Evolutionary conservation across 2,329 filamentous ascomycete genomes (phyloP), one percentile per base, ranked within the genome.

Genomic region (Talaromyces sp.): DNA sequence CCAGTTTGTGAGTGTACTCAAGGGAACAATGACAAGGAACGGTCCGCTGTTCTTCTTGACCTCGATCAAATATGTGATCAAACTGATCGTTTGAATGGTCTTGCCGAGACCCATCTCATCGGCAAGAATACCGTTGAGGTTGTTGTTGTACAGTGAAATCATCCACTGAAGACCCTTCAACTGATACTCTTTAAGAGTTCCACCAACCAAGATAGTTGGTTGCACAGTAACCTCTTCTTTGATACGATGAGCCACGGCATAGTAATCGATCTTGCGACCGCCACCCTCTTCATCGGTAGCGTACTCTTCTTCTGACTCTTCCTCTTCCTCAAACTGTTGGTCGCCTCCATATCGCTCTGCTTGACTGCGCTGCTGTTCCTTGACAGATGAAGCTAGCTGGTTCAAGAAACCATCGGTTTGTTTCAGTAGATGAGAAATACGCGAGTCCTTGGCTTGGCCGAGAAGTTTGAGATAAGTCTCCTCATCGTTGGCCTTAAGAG

Each of bases 71-170:
- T 99, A 96, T 2, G 94, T 97, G 73, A 99, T 91, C 80, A 99
- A 83, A 83, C 92, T 96, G 80, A 99, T 99, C 53, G 95, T 98
- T 80, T 99, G 95, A 72, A 99, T 99, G 0, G 95, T 99, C 83
- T 99, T 99, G 78, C 95, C 95, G 70, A 99, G 91, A 89, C 95
- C 95, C 95, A 99, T 99, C 81, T 99, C 95, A 74, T 99, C 95
- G 66, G 95, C 95, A 72, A 99, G 84, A 70, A 99, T 98, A 86
- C 95, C 95, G 78, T 99, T 99, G 70, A 99, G 87, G 80, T 97
- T 99, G 84, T 99, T 99, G 88, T 99, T 99, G 86, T 98, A 99
- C 15, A 99, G 85, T 15, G 95, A 99, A 67, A 99, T 89, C 95
- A 99, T 99, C 95, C 95, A 99, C 78, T 99, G 94, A 58, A 99